phyloP scores from a whole-genome alignment of 768 basidiomycete genomes.

The Suillus alpinus region DNA sequence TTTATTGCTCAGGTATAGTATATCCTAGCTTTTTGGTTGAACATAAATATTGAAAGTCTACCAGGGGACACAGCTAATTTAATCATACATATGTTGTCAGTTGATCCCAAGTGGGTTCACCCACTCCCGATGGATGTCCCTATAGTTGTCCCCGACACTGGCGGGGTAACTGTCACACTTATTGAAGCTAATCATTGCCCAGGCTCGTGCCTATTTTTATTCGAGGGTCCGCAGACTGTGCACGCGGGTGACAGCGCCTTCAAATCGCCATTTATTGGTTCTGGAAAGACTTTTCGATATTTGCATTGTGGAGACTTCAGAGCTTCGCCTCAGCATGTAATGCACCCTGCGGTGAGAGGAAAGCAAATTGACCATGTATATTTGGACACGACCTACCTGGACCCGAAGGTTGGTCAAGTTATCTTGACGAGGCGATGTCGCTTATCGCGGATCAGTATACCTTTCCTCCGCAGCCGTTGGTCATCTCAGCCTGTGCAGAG shows the following conservation, averaged over 20 bases:
- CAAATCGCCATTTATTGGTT: conserved; percentile 70
- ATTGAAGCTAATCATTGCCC: conserved; percentile 99
- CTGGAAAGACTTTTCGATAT: conserved; percentile 73
- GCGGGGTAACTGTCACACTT: conserved; percentile 84
- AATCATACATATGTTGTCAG: conserved; percentile 86
- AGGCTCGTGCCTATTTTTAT: conserved; percentile 91
- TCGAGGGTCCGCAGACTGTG: conserved; percentile 87
- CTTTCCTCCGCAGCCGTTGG: conserved; percentile 93
- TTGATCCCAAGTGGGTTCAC: conserved; percentile 86
- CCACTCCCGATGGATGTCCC: conserved; percentile 80
- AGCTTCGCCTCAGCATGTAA: conserved; percentile 82
- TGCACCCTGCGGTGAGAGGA: conserved; percentile 80
- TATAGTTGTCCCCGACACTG: conserved; percentile 73
- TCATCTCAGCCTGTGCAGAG: conserved; percentile 89
- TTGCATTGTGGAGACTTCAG: conserved; percentile 95
- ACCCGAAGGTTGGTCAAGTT: conserved; percentile 62
- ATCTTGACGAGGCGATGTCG: background rate
- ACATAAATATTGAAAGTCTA: conserved; percentile 4
- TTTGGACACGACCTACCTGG: conserved; percentile 94
- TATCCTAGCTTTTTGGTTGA: background rate
- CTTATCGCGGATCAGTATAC: conserved; percentile 57
- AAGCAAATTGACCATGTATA: conserved; percentile 87
- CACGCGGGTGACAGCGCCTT: conserved; percentile 83
- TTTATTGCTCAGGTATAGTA: conserved; percentile 78
- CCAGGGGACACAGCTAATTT: conserved; percentile 83